These are phyloP conservation scores for Ensete ventricosum DNA, from an alignment of 176 grass and related monocot genomes.

Conservation along the genomic window DNA sequence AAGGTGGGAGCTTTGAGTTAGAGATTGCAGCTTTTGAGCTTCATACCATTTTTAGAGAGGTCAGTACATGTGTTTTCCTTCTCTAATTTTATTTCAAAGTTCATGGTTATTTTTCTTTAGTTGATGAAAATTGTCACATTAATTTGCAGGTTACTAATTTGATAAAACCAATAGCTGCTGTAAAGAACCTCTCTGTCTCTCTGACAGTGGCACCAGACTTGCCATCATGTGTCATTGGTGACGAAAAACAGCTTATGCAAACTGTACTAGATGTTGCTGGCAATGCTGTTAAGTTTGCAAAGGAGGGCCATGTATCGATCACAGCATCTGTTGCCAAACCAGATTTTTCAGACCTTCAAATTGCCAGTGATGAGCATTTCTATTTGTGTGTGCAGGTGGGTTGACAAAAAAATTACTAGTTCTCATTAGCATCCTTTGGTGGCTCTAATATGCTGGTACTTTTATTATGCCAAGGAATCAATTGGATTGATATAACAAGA, in stretches of 20 bases:
- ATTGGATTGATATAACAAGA: neutral
- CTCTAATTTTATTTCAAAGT: neutral
- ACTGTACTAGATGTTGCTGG: conserved; percentile 17
- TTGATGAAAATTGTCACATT: no score
- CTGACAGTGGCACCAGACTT: conserved; percentile 11
- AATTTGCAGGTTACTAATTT: conserved; percentile 11
- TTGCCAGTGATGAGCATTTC: conserved; percentile 37
- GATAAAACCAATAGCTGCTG: conserved; percentile 21
- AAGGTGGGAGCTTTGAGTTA: conserved; percentile 58
- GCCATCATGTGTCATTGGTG: conserved; percentile 18
- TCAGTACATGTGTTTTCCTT: neutral
- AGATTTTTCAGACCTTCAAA: conserved; percentile 16
- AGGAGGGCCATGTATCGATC: conserved; percentile 25
- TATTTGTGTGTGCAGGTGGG: conserved; percentile 75
- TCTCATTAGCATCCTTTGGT: neutral
- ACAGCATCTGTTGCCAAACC: conserved; percentile 3
- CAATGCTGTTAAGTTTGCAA: conserved; percentile 24
- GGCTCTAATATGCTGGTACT: neutral
- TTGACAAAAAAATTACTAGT: conserved; percentile 5
- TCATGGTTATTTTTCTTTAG: neutral
- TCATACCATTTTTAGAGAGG: conserved; percentile 19
- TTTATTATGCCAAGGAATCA: neutral
- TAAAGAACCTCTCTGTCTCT: conserved; percentile 14
- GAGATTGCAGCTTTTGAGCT: conserved; percentile 12
- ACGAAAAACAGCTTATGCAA: conserved; percentile 22